A percentile compares a stretch with the other conserved stretches of the same genome.
Evolutionary conservation across 139 green algal species (phyloP).

Genomic region (Pseudopediastrum boryanum): DNA sequence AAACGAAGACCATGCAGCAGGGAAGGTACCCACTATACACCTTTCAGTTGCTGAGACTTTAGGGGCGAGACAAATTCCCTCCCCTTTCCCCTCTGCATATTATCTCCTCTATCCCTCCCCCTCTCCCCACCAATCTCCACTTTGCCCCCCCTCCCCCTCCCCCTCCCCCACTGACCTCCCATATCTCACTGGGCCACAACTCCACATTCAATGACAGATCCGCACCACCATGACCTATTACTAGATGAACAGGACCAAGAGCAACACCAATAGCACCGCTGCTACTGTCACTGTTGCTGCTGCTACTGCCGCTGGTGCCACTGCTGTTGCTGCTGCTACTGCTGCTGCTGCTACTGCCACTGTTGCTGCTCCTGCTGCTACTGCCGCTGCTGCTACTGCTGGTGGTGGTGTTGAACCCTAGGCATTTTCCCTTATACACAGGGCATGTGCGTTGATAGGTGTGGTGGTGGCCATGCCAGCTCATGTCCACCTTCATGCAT

Average conservation of each 20-base stretch:
- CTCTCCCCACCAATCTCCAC: background rate
- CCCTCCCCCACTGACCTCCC: constrained; percentile 29
- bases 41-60: too few species aligned
- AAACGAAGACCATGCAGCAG: too few species aligned
- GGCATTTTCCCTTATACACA: constrained; percentile 21
- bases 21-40: too few species aligned
- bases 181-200: constrained; percentile 13
- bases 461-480: constrained; percentile 76
- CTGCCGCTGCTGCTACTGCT: constrained; percentile 9
- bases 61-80: too few species aligned
- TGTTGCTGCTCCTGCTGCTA: constrained; percentile 8
- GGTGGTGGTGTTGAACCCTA: constrained; percentile 9
- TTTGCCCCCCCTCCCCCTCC: background rate
- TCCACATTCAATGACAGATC: constrained; percentile 49
- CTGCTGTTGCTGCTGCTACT: constrained; percentile 18
- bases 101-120: too few species aligned
- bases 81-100: too few species aligned
- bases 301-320: constrained; percentile 25
- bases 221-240: constrained; percentile 66
- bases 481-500: constrained; percentile 56
- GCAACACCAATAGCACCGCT: constrained; percentile 36
- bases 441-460: constrained; percentile 74
- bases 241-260: constrained; percentile 63
- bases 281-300: background rate
- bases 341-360: background rate